Percentiles rank a stretch among this genome's conserved stretches.
These are phyloP conservation scores for Verticillium longisporum DNA, from an alignment of 2,329 filamentous ascomycete species.

Conservation along the genomic window DNA sequence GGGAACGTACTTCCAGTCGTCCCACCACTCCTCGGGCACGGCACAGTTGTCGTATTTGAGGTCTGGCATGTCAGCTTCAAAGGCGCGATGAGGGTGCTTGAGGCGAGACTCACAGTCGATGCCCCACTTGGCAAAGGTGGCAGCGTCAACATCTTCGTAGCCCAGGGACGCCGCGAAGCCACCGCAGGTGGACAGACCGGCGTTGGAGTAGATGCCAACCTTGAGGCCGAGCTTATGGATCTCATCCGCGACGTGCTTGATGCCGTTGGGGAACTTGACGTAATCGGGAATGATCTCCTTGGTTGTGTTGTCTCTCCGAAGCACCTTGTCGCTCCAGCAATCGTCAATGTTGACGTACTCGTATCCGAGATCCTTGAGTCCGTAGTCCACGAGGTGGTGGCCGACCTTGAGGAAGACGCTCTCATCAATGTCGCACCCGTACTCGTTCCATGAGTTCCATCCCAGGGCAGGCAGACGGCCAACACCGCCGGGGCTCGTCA, in stretches of 20 bases:
- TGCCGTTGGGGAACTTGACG: constrained; percentile 50
- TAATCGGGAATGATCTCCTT: constrained; percentile 37
- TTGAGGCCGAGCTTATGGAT: constrained; percentile 53
- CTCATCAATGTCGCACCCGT: constrained; percentile 43
- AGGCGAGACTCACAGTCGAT: constrained; percentile 39
- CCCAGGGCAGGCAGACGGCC: constrained; percentile 31
- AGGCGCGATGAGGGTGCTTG: neutral
- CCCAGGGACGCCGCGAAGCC: constrained; percentile 50
- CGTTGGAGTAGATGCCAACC: constrained; percentile 56
- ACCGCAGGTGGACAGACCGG: constrained; percentile 41
- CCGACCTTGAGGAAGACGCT: constrained; percentile 40
- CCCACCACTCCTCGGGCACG: constrained; percentile 27
- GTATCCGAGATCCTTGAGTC: constrained; percentile 47
- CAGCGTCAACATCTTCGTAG: constrained; percentile 50
- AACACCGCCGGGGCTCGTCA: constrained; percentile 10
- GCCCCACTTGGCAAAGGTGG: constrained; percentile 50
- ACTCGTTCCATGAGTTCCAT: constrained; percentile 49
- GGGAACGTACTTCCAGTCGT: constrained; percentile 22
- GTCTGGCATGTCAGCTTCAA: constrained; percentile 20
- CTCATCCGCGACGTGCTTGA: constrained; percentile 42
- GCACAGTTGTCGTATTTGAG: constrained; percentile 54
- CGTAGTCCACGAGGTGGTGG: constrained; percentile 38
- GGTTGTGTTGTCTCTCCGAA: constrained; percentile 30
- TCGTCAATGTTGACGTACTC: constrained; percentile 57
- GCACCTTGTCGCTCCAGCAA: constrained; percentile 45